Conservation (phyloP, 768 basidiomycete species). For the Russula sp. region DNA sequence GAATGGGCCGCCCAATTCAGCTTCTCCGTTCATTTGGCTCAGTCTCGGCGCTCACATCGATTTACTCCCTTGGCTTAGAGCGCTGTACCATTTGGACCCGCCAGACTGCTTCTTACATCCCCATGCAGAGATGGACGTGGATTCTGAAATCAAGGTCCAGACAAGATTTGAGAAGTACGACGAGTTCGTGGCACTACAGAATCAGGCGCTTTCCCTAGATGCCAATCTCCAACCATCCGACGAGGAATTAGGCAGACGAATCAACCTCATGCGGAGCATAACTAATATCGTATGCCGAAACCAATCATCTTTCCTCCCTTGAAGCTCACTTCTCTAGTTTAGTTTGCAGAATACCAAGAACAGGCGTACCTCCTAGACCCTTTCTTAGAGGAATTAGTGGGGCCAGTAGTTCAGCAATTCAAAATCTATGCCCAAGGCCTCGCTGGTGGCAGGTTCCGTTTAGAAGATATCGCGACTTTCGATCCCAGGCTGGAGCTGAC, state of each 20-base stretch:
- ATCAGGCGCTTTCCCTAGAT: constrained; percentile 41
- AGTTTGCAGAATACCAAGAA: constrained; percentile 91
- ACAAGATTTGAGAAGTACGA: constrained; percentile 51
- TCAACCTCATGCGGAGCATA: constrained; percentile 7
- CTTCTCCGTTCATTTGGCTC: neutral
- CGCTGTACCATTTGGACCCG: neutral
- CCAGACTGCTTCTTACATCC: neutral
- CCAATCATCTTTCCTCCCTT: neutral
- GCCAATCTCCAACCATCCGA: constrained; percentile 33
- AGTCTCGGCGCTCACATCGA: neutral
- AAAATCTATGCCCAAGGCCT: constrained; percentile 43
- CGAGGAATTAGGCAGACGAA: constrained; percentile 13
- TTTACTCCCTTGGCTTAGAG: too few relatives aligned
- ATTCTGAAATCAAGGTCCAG: constrained; percentile 38
- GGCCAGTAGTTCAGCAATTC: constrained; percentile 61
- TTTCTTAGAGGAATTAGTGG: constrained; percentile 68
- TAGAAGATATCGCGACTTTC: constrained; percentile 24
- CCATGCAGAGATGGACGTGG: constrained; percentile 28
- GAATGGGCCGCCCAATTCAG: too few relatives aligned
- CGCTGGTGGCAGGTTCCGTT: constrained; percentile 8
- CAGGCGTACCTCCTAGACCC: constrained; percentile 91
- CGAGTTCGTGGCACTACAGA: constrained; percentile 50
- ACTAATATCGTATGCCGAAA: constrained; percentile 6
- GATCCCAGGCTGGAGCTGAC: constrained; percentile 25
- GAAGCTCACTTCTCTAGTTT: constrained; percentile 8